Evolutionary conservation across 2,329 filamentous ascomycete genomes (phyloP), one percentile per base, ranked within the genome.

Genomic region (Colletotrichum australisinense): DNA sequence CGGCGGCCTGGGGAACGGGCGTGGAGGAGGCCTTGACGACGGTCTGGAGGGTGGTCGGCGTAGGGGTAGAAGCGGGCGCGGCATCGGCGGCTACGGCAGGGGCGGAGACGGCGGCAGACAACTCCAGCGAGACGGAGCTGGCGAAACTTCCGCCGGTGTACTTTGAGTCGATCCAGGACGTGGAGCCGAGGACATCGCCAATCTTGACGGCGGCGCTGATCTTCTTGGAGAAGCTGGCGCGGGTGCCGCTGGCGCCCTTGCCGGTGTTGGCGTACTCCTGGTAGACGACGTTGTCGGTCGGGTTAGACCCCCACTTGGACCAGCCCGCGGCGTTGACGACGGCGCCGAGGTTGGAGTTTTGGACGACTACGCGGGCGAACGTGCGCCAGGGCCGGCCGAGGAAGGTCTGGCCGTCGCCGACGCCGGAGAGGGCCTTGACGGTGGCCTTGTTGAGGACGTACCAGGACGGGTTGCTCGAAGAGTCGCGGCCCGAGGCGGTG

Each of bases 311-410:
- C 91, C 91, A 93, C 35, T 83, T 78, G 4, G 77, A 79, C 91
- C 91, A 93, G 0, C 91, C 91, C 0, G 86, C 86, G 2, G 84
- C 70, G 76, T 92, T 91, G 76, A 93, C 86, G n/a, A 92, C 89
- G 35, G 83, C 80, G 16, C 83, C 84, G 80, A 93, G 82, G 38
- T 79, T 78, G 0, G 87, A 88, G 65, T 84, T 77, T 75, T 88
- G 86, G 79, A 87, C 86, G 6, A 86, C 83, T 7, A 88, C 86
- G 4, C 85, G 83, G 1, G 86, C 82, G 64, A 85, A 87, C 28
- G 81, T 78, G 16, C 83, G 77, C 86, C 86, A 88, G 1, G 87
- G 87, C 4, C 86, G 82, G 5, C 86, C 87, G 1, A 88, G 84
- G 71, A 86, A 87, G 74, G 83, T 86, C 0, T 81, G 80, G 1